Base-by-base conservation (phyloP, 495 filamentous ascomycete species). In the Haplographium delicatum region DNA sequence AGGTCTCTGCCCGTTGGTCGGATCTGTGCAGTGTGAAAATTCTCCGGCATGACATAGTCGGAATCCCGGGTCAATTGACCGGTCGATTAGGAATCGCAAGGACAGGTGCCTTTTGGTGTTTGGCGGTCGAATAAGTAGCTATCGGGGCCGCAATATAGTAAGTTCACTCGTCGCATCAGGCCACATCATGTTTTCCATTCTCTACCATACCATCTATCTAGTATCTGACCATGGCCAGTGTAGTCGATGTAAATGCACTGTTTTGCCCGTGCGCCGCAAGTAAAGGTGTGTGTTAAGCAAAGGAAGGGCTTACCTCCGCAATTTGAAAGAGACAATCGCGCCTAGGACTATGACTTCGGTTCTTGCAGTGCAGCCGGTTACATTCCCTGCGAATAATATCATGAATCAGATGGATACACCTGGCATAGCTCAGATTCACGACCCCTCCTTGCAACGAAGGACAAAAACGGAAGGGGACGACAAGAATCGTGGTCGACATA, bases 401-500 rank as follows among this genome's bases (percentile, higher is more conserved):
- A 55, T 57, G 50, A 48, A 47, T 11, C 58, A 61, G 24, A 61
- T 57, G 47, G 53, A 58, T 19, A 48, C 51, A 22, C 26, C 47
- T 16, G 25, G 16, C 16, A 58, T 56, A 30, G 33, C 44, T 13
- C 56, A 50, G 38, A 50, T 53, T 6, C 56, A 51, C 23, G 56
- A 58, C 26, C 56, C 48, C 24, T 5, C 51, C 11, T 8, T 56
- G 43, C 51, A 55, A 40, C 49, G 52, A 41, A 35, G 54, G 49
- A 67, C 58, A 65, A 72, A 55, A 62, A 63, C 44, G 25, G 75
- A 79, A 19, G 11, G 42, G 23, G 66, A 69, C 26, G 71, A 71
- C 24, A 65, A 63, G 13, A 68, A 71, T 47, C 64, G 69, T 37
- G 72, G 73, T 10, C 66, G 72, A 44, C 69, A 61, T n/a, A 62